A percentile compares a stretch with the other conserved stretches of the same genome.
phyloP scores from a whole-genome alignment of 1,284 basidiomycete genomes.

The Golubevia sp. region DNA sequence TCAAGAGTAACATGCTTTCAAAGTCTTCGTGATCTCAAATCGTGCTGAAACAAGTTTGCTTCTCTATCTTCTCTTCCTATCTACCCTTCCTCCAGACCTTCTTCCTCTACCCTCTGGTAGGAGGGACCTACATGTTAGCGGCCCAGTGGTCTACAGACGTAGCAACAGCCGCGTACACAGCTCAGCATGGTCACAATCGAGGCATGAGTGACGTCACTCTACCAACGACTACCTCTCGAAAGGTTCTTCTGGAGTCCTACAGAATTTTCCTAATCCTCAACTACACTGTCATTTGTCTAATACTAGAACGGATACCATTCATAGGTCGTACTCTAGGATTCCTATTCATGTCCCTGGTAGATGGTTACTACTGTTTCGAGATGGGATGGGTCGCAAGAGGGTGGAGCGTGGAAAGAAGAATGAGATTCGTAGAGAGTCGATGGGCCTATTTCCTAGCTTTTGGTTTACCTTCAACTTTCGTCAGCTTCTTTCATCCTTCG shows the following conservation, averaged over 20 bases:
- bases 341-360: conserved; percentile 50
- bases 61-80: background rate
- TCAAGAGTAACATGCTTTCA: too few relatives aligned
- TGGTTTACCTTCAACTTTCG: conserved; percentile 50
- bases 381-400: conserved; percentile 53
- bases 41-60: too few relatives aligned
- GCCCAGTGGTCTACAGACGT: conserved; percentile 54
- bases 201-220: conserved; percentile 4
- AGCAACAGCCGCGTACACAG: conserved; percentile 44
- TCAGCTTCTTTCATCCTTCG: conserved; percentile 58
- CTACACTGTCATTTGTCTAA: conserved; percentile 37
- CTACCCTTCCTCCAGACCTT: conserved; percentile 13
- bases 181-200: conserved; percentile 16
- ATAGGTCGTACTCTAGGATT: conserved; percentile 42
- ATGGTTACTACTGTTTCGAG: conserved; percentile 61
- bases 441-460: conserved; percentile 60
- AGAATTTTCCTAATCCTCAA: conserved; percentile 44
- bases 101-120: conserved; percentile 56
- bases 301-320: conserved; percentile 37
- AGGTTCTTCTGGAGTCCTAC: conserved; percentile 39
- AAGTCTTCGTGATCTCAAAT: too few relatives aligned
- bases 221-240: conserved; percentile 23
- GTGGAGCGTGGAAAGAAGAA: conserved; percentile 35
- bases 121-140: conserved; percentile 47
- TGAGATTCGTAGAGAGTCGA: conserved; percentile 53